These are phyloP conservation scores for Pseudopithomyces maydicus DNA, from an alignment of 2,329 filamentous ascomycete species.

Conservation along the genomic window DNA sequence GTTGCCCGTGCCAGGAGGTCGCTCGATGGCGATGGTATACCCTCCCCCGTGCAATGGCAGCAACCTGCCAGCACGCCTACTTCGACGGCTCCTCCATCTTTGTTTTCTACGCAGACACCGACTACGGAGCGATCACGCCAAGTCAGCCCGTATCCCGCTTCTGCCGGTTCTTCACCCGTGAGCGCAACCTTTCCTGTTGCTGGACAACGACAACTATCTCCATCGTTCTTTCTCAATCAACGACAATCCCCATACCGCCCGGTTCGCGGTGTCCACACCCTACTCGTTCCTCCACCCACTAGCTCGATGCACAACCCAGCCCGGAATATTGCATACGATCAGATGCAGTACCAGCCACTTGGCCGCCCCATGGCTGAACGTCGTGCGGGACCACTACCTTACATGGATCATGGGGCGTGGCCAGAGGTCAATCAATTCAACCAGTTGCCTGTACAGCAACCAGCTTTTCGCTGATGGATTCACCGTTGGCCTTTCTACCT, in stretches of 20 bases:
- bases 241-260: conserved; percentile 92
- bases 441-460: conserved; percentile 44
- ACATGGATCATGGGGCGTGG: conserved; percentile 47
- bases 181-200: conserved; percentile 66
- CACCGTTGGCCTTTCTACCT: conserved; percentile 9
- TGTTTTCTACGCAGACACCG: conserved; percentile 35
- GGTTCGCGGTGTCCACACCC: conserved; percentile 83
- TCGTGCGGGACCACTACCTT: conserved; percentile 52
- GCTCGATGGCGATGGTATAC: conserved; percentile 80
- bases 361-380: conserved; percentile 53
- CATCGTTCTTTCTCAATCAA: conserved; percentile 84
- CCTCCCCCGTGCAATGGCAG: conserved; percentile 62
- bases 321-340: conserved; percentile 50
- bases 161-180: conserved; percentile 70
- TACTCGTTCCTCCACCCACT: conserved; percentile 86
- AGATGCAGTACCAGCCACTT: conserved; percentile 58
- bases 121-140: conserved; percentile 51
- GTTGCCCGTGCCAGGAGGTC: conserved; percentile 60
- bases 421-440: conserved; percentile 45
- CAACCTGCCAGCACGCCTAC: conserved; percentile 48
- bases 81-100: conserved; percentile 30
- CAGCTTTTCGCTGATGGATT: conserved; percentile 35
- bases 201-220: conserved; percentile 77
- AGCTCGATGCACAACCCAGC: conserved; percentile 69
- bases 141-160: conserved; percentile 58